Base-by-base conservation (phyloP, 352 stramenopile genomes). In the Globisporangium ultimum region DNA sequence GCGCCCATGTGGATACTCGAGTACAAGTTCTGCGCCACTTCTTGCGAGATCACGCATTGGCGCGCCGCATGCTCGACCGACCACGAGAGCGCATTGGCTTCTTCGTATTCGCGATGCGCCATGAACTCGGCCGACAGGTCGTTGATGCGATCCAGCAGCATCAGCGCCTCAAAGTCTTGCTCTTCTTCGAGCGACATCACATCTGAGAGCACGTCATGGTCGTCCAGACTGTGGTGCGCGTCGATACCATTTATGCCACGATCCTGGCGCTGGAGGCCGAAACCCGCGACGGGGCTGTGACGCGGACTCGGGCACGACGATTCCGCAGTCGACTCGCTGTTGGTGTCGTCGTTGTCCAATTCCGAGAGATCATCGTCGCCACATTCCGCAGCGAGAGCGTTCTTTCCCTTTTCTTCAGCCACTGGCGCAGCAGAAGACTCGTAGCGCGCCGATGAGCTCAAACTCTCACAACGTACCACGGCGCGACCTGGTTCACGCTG, bases 261-360 rank as follows among this genome's bases (percentile, higher is more conserved):
- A 40, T 68, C 46, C 15, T 68, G 61, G 14, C 64, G 68, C 10
- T 83, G 67, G 1, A 55, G 62, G 34, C 52, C 55, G 38, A 82
- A 80, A 5, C 67, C 51, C 2, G 64, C 56, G 0, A 75, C 42
- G 7, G 74, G 67, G 36, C 61, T 75, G 50, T 85, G 78, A 1
- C 72, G 79, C 48, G 79, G 82, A 68, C 82, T 91, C 11, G 78
- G 67, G 21, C 78, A 91, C 53, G 82, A 91, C 17, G 82, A 91
- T 40, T 89, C 82, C 0, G 76, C 76, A 1, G 79, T 89, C 18
- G 79, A 89, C 42, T 89, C 82, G 20, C 82, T 91, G 57, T 84
- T 86, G 4, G 79, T 89, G 45, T 89, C 81, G 42, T 91, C 82
- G 24, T 69, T 86, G 46, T 91, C 79, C 17, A 89, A 36, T 40